Conservation (phyloP, 805 yeast genomes). For the Ogataea parapolymorpha region DNA sequence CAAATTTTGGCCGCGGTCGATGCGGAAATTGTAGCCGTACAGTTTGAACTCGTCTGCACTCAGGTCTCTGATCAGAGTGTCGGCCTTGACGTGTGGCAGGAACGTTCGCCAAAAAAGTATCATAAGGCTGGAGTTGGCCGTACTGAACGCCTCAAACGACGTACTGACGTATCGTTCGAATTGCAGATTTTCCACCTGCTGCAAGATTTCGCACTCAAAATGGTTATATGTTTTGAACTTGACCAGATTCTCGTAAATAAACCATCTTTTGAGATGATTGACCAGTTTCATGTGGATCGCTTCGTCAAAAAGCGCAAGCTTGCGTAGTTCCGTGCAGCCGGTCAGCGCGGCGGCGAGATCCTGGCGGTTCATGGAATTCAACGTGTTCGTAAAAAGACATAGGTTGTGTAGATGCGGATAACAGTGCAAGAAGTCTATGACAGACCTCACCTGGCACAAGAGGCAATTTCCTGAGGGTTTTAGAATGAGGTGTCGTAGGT, state of each 20-base stretch:
- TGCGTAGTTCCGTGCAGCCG: constrained; percentile 5
- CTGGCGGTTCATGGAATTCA: constrained; percentile 14
- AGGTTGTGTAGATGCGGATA: constrained; percentile 10
- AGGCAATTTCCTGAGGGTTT: constrained; percentile 28
- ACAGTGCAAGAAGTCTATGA: constrained; percentile 12
- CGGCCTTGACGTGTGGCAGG: constrained; percentile 15
- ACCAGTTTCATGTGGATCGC: constrained; percentile 18
- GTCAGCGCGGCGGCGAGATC: constrained; percentile 7
- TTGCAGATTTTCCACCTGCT: constrained; percentile 18
- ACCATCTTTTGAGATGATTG: constrained; percentile 25
- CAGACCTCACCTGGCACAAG: constrained; percentile 24
- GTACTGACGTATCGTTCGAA: constrained; percentile 18
- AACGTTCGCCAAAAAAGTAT: constrained; percentile 26
- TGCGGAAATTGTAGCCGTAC: constrained; percentile 27
- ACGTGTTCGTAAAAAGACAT: constrained; percentile 20
- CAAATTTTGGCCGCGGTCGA: constrained; percentile 12
- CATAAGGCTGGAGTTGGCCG: constrained; percentile 16
- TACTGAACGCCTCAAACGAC: constrained; percentile 21
- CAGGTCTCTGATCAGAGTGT: constrained; percentile 5
- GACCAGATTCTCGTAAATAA: constrained; percentile 20
- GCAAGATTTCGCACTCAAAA: constrained; percentile 19
- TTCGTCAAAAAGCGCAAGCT: constrained; percentile 25
- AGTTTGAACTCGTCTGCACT: constrained; percentile 17
- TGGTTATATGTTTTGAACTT: constrained; percentile 18
- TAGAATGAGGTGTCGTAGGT: constrained; percentile 19